phyloP scores from a whole-genome alignment of 2,329 filamentous ascomycete genomes.

The Colletotrichum spaethianum region DNA sequence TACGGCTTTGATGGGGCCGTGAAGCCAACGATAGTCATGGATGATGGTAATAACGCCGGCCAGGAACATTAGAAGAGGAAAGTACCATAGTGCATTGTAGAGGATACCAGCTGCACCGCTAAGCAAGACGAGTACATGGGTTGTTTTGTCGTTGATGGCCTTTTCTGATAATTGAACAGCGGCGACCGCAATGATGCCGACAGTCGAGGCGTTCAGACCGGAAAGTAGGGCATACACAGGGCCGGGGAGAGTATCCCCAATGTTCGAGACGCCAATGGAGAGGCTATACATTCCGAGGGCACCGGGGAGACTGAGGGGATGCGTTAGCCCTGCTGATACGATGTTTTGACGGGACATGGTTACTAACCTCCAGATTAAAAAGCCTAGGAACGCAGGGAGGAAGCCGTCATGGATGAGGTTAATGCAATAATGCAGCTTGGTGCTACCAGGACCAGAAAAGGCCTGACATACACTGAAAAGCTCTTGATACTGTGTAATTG shows the following conservation, averaged over 20 bases:
- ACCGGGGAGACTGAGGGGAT: conserved; percentile 70
- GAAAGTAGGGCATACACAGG: conserved; percentile 79
- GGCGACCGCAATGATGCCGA: conserved; percentile 80
- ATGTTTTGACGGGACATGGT: neutral
- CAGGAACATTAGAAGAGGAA: conserved; percentile 73
- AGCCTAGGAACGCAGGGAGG: conserved; percentile 68
- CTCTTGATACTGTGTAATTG: conserved; percentile 73
- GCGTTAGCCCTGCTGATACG: neutral
- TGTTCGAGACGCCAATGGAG: conserved; percentile 73
- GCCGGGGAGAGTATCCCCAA: conserved; percentile 70
- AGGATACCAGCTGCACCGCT: conserved; percentile 75
- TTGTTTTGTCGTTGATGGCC: conserved; percentile 75
- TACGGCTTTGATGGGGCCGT: conserved; percentile 48
- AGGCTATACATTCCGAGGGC: conserved; percentile 79
- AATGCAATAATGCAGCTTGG: conserved; percentile 80
- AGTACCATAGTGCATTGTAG: conserved; percentile 83
- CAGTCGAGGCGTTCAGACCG: conserved; percentile 79
- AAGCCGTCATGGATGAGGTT: conserved; percentile 75
- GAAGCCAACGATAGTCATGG: conserved; percentile 70
- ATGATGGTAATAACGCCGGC: conserved; percentile 67
- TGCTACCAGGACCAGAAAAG: conserved; percentile 76
- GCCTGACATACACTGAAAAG: conserved; percentile 79
- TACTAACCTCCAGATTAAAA: conserved; percentile 74
- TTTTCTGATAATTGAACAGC: conserved; percentile 78
- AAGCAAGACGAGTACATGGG: conserved; percentile 74